phyloP scores from a whole-genome alignment of 495 filamentous ascomycete species.

The Xylaria castorea region DNA sequence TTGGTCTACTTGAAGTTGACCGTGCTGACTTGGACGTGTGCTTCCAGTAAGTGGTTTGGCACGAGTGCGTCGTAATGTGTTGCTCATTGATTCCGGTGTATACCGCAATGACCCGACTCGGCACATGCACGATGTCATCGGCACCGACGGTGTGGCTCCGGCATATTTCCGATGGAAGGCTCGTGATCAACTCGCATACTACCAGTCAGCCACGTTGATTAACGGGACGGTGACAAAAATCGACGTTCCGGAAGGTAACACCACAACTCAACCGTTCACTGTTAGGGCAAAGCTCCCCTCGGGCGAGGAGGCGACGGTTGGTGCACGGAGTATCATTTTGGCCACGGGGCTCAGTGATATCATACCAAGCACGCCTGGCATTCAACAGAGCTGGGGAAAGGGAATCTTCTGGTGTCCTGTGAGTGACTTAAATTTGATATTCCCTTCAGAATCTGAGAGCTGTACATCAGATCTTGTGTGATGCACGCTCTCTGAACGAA shows the following conservation, averaged over 20 bases:
- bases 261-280: conserved; percentile 44
- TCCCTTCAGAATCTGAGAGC: not conserved
- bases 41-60: conserved; percentile 58
- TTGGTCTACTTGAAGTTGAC: not conserved
- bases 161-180: conserved; percentile 59
- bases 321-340: conserved; percentile 60
- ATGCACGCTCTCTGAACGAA: not conserved
- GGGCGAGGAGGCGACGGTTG: conserved; percentile 39
- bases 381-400: conserved; percentile 60
- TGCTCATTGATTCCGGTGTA: conserved; percentile 61
- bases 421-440: not conserved
- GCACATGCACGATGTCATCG: conserved; percentile 66
- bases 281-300: conserved; percentile 41
- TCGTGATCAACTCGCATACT: conserved; percentile 57
- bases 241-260: conserved; percentile 14
- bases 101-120: conserved; percentile 63
- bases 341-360: conserved; percentile 63
- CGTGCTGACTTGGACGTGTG: not conserved
- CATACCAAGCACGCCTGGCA: conserved; percentile 59
- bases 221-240: conserved; percentile 60
- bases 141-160: conserved; percentile 64
- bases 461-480: not conserved
- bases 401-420: conserved; percentile 63
- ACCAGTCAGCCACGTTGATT: conserved; percentile 54
- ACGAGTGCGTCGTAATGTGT: conserved; percentile 57